Conservation (phyloP, 345 rosid species). For the Aegle marmelos region DNA sequence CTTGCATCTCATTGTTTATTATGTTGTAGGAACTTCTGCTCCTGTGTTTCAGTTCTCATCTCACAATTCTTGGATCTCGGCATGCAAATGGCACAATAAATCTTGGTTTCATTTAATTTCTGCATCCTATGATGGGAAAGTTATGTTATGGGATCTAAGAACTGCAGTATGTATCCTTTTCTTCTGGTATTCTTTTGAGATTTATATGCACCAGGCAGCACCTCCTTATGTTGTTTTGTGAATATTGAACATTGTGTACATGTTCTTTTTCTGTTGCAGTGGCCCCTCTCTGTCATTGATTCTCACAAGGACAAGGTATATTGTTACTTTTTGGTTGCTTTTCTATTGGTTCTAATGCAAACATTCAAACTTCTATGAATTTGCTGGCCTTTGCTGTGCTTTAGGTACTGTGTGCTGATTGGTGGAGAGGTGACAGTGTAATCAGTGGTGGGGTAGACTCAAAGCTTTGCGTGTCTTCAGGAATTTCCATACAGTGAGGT, state of each 20-base stretch:
- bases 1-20: conserved; percentile 9
- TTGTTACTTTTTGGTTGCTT: neutral
- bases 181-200: conserved; percentile 3
- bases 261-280: conserved; percentile 53
- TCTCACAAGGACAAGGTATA: conserved; percentile 83
- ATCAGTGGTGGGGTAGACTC: conserved; percentile 91
- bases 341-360: neutral
- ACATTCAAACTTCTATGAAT: neutral
- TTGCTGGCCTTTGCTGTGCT: conserved; percentile 5
- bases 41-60: conserved; percentile 83
- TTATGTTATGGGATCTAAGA: conserved; percentile 99
- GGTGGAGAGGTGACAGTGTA: conserved; percentile 89
- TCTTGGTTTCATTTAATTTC: conserved; percentile 87
- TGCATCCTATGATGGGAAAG: conserved; percentile 96
- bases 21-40: conserved; percentile 71
- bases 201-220: neutral
- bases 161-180: conserved; percentile 64
- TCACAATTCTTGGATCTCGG: conserved; percentile 86
- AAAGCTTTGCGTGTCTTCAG: conserved; percentile 71
- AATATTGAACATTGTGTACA: conserved; percentile 4
- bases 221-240: neutral
- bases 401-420: conserved; percentile 89
- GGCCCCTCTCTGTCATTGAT: conserved; percentile 81
- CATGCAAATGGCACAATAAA: conserved; percentile 89
- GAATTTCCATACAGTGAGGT: conserved; percentile 54